Evolutionary conservation across 331 rosid species (phyloP).

Genomic region (Arachis monticola): DNA sequence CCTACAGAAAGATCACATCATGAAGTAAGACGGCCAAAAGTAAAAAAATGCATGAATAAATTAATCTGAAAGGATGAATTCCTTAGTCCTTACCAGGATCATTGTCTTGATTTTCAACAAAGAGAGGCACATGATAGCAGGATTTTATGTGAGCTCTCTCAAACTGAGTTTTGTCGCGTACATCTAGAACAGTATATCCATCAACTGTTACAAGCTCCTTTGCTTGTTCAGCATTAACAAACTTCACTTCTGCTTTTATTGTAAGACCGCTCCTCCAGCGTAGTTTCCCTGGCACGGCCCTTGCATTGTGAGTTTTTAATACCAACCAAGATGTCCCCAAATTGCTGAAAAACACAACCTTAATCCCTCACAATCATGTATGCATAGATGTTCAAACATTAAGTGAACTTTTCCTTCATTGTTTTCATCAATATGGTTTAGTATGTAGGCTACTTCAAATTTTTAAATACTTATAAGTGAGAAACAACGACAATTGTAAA

Average conservation of each 20-base stretch:
- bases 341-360: conserved; percentile 69
- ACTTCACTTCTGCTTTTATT: conserved; percentile 74
- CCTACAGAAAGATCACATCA: conserved; percentile 51
- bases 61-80: conserved; percentile 2
- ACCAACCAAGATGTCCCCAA: conserved; percentile 62
- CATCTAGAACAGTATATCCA: conserved; percentile 78
- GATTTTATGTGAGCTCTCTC: conserved; percentile 88
- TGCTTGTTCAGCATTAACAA: conserved; percentile 76
- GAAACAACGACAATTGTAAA: background rate
- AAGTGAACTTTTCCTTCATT: conserved; percentile 13
- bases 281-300: conserved; percentile 54
- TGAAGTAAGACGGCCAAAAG: background rate
- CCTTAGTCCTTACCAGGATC: conserved; percentile 66
- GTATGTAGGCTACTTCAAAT: conserved; percentile 2
- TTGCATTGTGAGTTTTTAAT: conserved; percentile 58
- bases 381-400: conserved; percentile 34
- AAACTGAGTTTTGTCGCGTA: conserved; percentile 76
- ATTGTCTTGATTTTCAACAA: conserved; percentile 81
- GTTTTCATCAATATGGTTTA: conserved; percentile 1
- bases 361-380: conserved; percentile 46
- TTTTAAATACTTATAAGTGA: background rate
- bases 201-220: conserved; percentile 69
- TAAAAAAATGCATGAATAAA: background rate
- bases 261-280: conserved; percentile 45
- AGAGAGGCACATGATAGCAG: conserved; percentile 84